These are phyloP conservation scores for Madurella fahalii DNA, from an alignment of 2,329 filamentous ascomycete genomes.

Conservation along the genomic window DNA sequence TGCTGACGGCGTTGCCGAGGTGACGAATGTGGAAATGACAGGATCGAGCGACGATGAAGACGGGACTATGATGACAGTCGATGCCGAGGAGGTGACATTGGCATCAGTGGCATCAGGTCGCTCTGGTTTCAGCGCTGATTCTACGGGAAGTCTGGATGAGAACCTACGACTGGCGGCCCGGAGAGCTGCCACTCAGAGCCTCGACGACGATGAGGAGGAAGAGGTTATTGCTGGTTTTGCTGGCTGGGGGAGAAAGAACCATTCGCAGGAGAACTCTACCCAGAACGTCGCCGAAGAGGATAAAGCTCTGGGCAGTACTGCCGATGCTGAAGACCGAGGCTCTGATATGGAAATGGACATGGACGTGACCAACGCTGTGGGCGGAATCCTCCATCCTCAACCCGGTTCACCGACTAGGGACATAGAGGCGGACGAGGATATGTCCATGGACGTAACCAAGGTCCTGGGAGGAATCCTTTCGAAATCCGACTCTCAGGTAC, in stretches of 20 bases:
- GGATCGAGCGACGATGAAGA: slow-evolving; percentile 55
- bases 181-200: slow-evolving; percentile 68
- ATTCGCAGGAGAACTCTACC: slow-evolving; percentile 17
- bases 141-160: slow-evolving; percentile 71
- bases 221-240: slow-evolving; percentile 71
- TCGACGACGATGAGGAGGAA: slow-evolving; percentile 62
- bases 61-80: slow-evolving; percentile 77
- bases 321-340: slow-evolving; percentile 40
- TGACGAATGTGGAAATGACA: slow-evolving; percentile 49
- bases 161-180: slow-evolving; percentile 71
- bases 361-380: slow-evolving; percentile 51
- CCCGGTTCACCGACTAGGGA: slow-evolving; percentile 20
- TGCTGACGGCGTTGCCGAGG: slow-evolving; percentile 52
- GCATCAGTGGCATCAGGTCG: slow-evolving; percentile 61
- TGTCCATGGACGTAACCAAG: slow-evolving; percentile 92
- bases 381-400: slow-evolving; percentile 36
- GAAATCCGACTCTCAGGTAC: slow-evolving; percentile 31
- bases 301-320: slow-evolving; percentile 9
- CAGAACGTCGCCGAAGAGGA: not conserved
- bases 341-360: slow-evolving; percentile 47
- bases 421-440: slow-evolving; percentile 53
- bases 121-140: slow-evolving; percentile 55
- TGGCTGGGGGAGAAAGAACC: slow-evolving; percentile 63
- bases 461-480: slow-evolving; percentile 75
- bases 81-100: slow-evolving; percentile 71